A percentile compares a stretch with the other conserved stretches of the same genome.
These are phyloP conservation scores for Didymella pinodella DNA, from an alignment of 2,329 filamentous ascomycete genomes.

Conservation along the genomic window DNA sequence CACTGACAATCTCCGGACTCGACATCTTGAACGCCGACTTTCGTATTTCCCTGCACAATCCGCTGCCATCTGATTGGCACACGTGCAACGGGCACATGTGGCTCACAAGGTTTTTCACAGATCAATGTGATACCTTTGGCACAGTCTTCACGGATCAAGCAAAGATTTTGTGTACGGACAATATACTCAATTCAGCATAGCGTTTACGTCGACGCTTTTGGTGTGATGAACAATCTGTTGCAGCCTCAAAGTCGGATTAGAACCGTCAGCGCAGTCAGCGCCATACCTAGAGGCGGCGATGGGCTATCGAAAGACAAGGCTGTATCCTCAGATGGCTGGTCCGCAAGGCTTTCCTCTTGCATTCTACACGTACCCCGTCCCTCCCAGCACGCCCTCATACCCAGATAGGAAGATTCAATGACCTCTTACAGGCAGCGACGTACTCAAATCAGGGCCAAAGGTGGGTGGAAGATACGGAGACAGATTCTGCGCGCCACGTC, in stretches of 20 bases:
- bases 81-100: neutral
- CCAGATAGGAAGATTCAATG: neutral
- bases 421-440: neutral
- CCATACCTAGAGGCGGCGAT: neutral
- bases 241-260: neutral
- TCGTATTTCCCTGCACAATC: neutral
- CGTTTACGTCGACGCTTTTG: constrained; percentile 3
- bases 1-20: neutral
- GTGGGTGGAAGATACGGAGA: neutral
- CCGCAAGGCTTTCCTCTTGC: neutral
- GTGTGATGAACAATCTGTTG: neutral
- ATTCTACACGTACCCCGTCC: neutral
- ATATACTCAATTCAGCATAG: constrained; percentile 1
- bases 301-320: neutral
- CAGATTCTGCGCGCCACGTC: neutral
- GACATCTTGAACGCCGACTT: neutral
- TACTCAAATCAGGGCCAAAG: neutral
- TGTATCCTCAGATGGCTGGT: neutral
- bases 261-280: neutral
- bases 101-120: neutral
- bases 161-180: neutral
- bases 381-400: neutral
- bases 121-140: neutral
- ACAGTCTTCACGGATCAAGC: neutral
- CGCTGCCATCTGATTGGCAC: constrained; percentile 4